Evolutionary conservation across 805 yeast species (phyloP).

Genomic region (Hanseniaspora nectarophila): DNA sequence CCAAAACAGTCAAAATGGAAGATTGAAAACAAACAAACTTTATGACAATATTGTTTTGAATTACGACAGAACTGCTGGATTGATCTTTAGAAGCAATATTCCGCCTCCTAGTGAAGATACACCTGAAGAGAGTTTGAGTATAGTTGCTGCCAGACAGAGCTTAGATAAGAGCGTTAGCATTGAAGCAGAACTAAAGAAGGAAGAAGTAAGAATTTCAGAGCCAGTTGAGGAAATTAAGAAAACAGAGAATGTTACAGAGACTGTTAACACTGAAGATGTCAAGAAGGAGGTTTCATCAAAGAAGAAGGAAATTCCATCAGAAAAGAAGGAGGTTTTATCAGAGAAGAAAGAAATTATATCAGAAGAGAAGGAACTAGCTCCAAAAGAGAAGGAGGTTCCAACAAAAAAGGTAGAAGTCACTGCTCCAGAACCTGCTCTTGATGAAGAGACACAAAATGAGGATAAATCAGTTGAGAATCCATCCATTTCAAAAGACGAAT

Average conservation of each 20-base stretch:
- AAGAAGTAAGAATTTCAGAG: not conserved
- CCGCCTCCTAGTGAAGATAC: slow-evolving; percentile 24
- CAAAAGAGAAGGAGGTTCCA: not conserved
- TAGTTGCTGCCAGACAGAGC: slow-evolving; percentile 18
- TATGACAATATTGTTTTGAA: slow-evolving; percentile 19
- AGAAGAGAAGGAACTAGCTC: not conserved
- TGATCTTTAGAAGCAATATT: slow-evolving; percentile 26
- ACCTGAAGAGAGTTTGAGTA: slow-evolving; percentile 6
- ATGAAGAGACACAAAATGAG: no score
- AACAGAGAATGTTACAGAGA: no score
- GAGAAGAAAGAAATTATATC: not conserved
- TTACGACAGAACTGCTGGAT: slow-evolving; percentile 24
- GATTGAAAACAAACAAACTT: not conserved
- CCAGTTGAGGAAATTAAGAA: no score
- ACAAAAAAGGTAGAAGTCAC: not conserved
- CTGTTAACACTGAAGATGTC: no score
- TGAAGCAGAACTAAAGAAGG: slow-evolving; percentile 20
- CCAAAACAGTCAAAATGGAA: not conserved
- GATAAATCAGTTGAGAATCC: no score
- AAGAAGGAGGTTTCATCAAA: slow-evolving; percentile 2
- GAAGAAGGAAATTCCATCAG: not conserved
- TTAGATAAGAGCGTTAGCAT: slow-evolving; percentile 30
- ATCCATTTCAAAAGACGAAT: no score
- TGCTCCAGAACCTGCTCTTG: not conserved
- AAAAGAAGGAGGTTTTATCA: not conserved